These are phyloP conservation scores for Microdochium trichocladiopsis DNA, from an alignment of 2,329 filamentous ascomycete genomes.

Conservation along the genomic window DNA sequence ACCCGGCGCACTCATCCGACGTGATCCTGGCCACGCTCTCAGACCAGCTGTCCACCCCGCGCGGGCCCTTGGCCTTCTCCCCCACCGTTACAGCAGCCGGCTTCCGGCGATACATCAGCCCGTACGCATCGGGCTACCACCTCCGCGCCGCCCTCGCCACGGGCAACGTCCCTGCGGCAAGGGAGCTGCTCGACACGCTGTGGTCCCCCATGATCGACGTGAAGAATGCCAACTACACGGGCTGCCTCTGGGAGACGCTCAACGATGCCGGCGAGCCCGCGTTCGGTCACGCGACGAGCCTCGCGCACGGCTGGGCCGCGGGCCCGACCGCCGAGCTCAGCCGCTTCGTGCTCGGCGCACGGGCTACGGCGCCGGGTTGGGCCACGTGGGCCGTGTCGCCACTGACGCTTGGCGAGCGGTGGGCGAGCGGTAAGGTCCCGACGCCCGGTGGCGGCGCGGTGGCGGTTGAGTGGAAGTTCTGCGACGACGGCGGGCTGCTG, in stretches of 20 bases:
- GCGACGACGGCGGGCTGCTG: background rate
- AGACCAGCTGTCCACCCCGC: background rate
- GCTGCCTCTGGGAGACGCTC: slow-evolving; percentile 22
- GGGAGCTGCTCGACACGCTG: slow-evolving; percentile 9
- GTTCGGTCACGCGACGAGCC: slow-evolving; percentile 16
- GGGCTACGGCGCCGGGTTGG: slow-evolving; percentile 12
- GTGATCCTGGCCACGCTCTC: slow-evolving; percentile 10
- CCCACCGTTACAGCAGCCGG: slow-evolving; percentile 3
- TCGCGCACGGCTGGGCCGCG: slow-evolving; percentile 25
- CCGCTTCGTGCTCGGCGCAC: slow-evolving; percentile 17
- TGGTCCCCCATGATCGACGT: slow-evolving; percentile 19
- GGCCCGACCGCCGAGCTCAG: slow-evolving; percentile 23
- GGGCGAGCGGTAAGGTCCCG: slow-evolving; percentile 2
- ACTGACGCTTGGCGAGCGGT: slow-evolving; percentile 10
- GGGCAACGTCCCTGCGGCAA: slow-evolving; percentile 3
- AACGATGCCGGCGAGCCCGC: slow-evolving; percentile 13
- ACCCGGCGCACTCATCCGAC: slow-evolving; percentile 6
- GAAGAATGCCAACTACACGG: slow-evolving; percentile 16
- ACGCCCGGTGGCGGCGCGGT: background rate
- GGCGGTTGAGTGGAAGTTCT: background rate
- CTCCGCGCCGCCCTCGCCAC: slow-evolving; percentile 17
- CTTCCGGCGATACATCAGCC: slow-evolving; percentile 15
- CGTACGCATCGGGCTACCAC: slow-evolving; percentile 20
- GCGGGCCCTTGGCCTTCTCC: slow-evolving; percentile 12
- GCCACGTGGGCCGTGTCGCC: slow-evolving; percentile 9